A percentile compares a stretch with the other conserved stretches of the same genome.
phyloP scores from a whole-genome alignment of 2,329 filamentous ascomycete species.

The Apiospora kogelbergensis region DNA sequence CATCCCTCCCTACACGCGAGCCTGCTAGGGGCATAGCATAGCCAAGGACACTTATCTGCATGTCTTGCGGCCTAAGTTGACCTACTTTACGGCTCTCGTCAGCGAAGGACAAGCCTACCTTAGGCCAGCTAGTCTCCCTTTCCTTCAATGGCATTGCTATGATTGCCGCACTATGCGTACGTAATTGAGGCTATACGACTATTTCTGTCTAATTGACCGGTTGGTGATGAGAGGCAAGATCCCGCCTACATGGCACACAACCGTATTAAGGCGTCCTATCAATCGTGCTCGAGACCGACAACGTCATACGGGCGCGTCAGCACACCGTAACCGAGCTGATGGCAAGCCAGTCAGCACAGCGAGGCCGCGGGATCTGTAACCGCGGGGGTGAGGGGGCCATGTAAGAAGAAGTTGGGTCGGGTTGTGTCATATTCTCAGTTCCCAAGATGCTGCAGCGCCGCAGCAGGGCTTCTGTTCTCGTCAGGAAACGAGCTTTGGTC shows the following conservation, averaged over 20 bases:
- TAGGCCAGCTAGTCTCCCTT: background rate
- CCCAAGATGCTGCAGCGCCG: background rate
- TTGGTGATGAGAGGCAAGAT: conserved; percentile 1
- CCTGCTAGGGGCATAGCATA: background rate
- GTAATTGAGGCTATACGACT: conserved; percentile 1
- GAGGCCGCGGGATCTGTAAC: background rate
- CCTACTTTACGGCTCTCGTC: background rate
- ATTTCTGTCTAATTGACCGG: background rate
- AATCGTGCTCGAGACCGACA: background rate
- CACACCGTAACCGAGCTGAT: background rate
- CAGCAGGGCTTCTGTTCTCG: background rate
- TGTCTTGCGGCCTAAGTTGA: background rate
- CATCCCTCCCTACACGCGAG: conserved; percentile 1
- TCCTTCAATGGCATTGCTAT: background rate
- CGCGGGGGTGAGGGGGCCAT: background rate
- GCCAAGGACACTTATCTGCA: background rate
- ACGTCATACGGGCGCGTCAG: conserved; percentile 6
- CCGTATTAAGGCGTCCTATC: background rate
- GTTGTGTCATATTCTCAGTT: background rate
- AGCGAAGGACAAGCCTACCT: background rate
- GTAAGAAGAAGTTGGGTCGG: background rate
- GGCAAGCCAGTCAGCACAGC: background rate
- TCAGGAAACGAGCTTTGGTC: background rate
- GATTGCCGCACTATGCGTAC: background rate
- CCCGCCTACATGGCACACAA: background rate